Base-by-base conservation (phyloP, 495 filamentous ascomycete genomes). In the Aspergillus haitiensis region DNA sequence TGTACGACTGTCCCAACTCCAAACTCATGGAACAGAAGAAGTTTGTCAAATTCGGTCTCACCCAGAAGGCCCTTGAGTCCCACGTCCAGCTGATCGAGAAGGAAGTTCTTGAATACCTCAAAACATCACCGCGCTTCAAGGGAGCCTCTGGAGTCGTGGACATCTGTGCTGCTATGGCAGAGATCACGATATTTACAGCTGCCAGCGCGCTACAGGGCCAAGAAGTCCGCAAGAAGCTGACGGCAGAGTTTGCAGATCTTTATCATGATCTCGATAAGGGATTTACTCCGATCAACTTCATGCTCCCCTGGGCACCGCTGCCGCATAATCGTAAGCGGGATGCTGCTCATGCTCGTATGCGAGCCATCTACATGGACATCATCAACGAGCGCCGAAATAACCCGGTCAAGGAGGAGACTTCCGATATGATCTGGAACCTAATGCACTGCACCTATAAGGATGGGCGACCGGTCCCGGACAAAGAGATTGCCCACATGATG, bases 401-500 rank as follows among this genome's bases (percentile, higher is more conserved):
- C 58, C 39, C 55, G 46, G 31, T 73, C 61, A 67, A 79, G 63
- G 72, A 82, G 63, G 72, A 82, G 16, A 77, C 83, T 55, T 69
- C 74, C 21, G 90, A 94, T 67, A 93, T 94, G 77, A 90, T 94
- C 74, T 86, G 81, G 78, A 91, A 93, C 67, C 76, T 95, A 49
- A 93, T 95, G 89, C 78, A 80, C 67, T 85, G 87, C 58, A 77
- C 73, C 2, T 95, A 95, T 82, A 91, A 91, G 73, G 79, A 89
- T 65, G 89, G 88, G 55, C 78, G 73, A 32, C 71, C 74, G 6
- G 78, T 93, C 7, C 86, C 91, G 10, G 91, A 95, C 69, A 81
- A 87, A 60, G 90, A 95, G 64, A 83, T 93, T 39, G 90, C 91
- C 7, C 90, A 93, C 69, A 92, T 95, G 84, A 92, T 95, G 88